Base-by-base conservation (phyloP, 352 stramenopile genomes). In the Peronospora farinosa region DNA sequence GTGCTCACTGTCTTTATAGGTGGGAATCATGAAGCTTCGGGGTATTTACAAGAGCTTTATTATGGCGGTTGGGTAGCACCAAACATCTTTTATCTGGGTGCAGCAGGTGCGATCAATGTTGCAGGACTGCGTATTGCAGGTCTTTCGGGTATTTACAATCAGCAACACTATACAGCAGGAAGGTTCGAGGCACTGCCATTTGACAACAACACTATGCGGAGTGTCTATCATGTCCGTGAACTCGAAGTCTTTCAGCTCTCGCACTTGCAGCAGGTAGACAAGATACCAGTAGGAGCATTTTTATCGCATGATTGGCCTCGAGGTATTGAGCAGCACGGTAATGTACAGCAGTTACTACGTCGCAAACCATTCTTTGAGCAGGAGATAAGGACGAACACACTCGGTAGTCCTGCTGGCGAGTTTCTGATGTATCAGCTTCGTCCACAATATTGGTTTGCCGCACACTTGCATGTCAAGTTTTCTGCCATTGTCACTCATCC, bases 381-480 rank as follows among this genome's bases (percentile, higher is more conserved):
- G 27, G 96, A 99, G 51, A 79, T 99, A 6, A 63, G 95, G 52
- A 61, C 76, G 0, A 97, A 97, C 55, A 69, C 75, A 16, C 67
- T 99, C 2, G 97, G 97, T 8, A 98, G 89, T 58, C 89, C 91
- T 8, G 80, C 95, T 0, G 88, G 85, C 13, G 84, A 96, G 59
- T 79, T 95, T 40, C 63, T 99, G 15, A 67, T 99, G 38, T 72
- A 93, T 53, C 65, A 84, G 38, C 60, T 99, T 19, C 83, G 89
- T 57, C 97, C 97, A 9, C 66, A 73, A 17, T 94, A 93, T 50
- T 99, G 97, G 97, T 99, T 99, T 65, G 72, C 95, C 0, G 96
- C 96, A 17, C 97, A 99, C 66, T 75, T 99, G 19, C 97, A 99
- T 70, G 88, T 98, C 44, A 99, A 98, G 63, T 99, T 99, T 66